Evolutionary conservation across 2,329 filamentous ascomycete species (phyloP).

Genomic region (Aspergillus sp.): DNA sequence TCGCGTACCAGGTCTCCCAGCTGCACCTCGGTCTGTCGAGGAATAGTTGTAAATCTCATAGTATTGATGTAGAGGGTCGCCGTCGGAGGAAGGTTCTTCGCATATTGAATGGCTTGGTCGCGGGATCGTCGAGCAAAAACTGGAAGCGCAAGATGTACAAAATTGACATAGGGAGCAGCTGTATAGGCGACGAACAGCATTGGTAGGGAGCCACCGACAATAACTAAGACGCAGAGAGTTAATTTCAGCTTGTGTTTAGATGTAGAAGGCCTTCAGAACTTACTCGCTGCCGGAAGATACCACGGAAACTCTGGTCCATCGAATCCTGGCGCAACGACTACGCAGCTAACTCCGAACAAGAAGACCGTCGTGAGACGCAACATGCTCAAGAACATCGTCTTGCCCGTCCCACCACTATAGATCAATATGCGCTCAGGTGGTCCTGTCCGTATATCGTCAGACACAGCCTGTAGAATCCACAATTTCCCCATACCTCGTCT

Average conservation of each 20-base stretch:
- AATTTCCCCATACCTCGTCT: constrained; percentile 25
- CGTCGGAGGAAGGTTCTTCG: constrained; percentile 42
- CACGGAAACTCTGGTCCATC: constrained; percentile 41
- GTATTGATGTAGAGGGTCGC: constrained; percentile 45
- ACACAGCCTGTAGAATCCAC: not conserved
- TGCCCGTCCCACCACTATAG: constrained; percentile 70
- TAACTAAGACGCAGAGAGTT: constrained; percentile 41
- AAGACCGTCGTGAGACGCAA: constrained; percentile 71
- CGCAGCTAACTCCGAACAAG: constrained; percentile 63
- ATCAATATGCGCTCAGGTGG: constrained; percentile 57
- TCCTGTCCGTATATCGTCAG: constrained; percentile 19
- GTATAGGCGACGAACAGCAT: constrained; percentile 63
- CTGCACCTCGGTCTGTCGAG: constrained; percentile 40
- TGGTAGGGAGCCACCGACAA: constrained; percentile 61
- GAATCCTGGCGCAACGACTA: constrained; percentile 62
- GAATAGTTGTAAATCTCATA: constrained; percentile 45
- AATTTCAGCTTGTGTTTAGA: not conserved
- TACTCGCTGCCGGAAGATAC: constrained; percentile 43
- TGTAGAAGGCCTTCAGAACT: constrained; percentile 8
- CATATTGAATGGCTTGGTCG: constrained; percentile 42
- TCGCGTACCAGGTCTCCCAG: constrained; percentile 40
- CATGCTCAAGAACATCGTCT: constrained; percentile 66
- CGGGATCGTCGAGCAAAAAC: constrained; percentile 61
- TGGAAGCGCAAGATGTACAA: constrained; percentile 69
- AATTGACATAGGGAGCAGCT: constrained; percentile 68